Base-by-base conservation (phyloP, 2,329 filamentous ascomycete species). In the Ceratocystis variospora region DNA sequence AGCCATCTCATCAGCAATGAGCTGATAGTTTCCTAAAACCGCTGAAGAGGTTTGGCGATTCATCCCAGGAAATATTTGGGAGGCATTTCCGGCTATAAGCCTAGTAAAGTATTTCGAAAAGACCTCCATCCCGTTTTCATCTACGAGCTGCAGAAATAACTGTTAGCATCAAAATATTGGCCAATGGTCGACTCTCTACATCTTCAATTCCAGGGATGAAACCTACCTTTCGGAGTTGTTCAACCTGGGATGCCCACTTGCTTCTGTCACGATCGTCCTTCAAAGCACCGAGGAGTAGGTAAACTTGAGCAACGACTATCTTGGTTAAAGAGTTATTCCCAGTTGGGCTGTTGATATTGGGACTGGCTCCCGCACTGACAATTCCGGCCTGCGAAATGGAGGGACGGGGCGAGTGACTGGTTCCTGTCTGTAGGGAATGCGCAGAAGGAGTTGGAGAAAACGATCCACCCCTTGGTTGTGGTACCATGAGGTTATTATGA, bases 81-180 rank as follows among this genome's bases (percentile, higher is more conserved):
- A 80, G 72, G 92, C 90, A 85, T 96, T 96, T 78, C 87, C 87
- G 77, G 88, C 88, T 74, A 99, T 85, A 75, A 97, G 82, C 77
- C 93, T 90, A 76, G 90, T 87, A 77, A 99, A 96, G 77, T 94
- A 96, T 80, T 92, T 95, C 68, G 90, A 87, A 76, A 92, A 96
- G 74, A 96, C 91, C 82, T 99, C 95, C 93, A 99, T 99, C 74
- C 92, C 92, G 91, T 96, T 87, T 73, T 93, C 92, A 84, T 96
- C 87, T 79, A 97, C 88, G 75, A 97, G 86, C 89, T 96, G 70
- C n/a, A 69, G 45, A 62, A 45, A 28, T 3, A 31, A 64, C 10
- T 59, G 57, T 48, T 37, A 59, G 61, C 25, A 61, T 44, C 45
- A 37, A 22, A 25, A n/a, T 8, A 10, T 28, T 48, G 55, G 61